Evolutionary conservation across 73 alveolate species (phyloP), one percentile per base, ranked within the genome.

Genomic region (Paramecium tetraurelia): DNA sequence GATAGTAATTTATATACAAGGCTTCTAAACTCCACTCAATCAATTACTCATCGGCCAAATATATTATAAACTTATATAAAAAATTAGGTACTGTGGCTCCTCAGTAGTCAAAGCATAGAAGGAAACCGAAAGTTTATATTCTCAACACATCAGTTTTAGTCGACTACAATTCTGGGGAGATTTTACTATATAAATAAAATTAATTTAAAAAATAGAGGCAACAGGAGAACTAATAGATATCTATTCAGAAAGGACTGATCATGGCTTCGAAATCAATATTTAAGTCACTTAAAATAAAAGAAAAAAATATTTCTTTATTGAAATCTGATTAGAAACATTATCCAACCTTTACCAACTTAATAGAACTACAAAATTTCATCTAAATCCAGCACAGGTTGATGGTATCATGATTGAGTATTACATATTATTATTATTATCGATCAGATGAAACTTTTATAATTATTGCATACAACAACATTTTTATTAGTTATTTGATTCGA

Each of bases 71-170:
- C 46, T 27, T 63, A 31, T 63, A 63, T 33, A 63, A 63, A 24
- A 63, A 63, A 63, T 33, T 63, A 27, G 84, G 84, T 16, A 63
- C 84, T 63, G 46, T 63, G 10, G 48, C 84, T 27, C 84, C 84
- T 0, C 20, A 63, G 69, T 3, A 53, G 69, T n/a, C 69, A 21
- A 63, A 31, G 84, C 84, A 63, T 12, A 31, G 48, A 0, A 63
- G 84, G 7, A 63, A 63, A 33, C 46, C 84, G 2, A 63, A 33
- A 27, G 22, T 63, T 63, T 63, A 63, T 33, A 31, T 63, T 18
- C 9, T 63, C 84, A 63, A 63, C 84, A 27, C 84, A 33, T 27
- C 84, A 31, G 27, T 63, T 63, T 33, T 31, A 3, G 46, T 63
- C 2, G 84, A 63, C 27, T 63, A 63, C 41, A 33, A 63, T 31